A percentile compares a stretch with the other conserved stretches of the same genome.
Evolutionary conservation across 352 stramenopile genomes (phyloP).

Genomic region (Phytopythium sindhum): DNA sequence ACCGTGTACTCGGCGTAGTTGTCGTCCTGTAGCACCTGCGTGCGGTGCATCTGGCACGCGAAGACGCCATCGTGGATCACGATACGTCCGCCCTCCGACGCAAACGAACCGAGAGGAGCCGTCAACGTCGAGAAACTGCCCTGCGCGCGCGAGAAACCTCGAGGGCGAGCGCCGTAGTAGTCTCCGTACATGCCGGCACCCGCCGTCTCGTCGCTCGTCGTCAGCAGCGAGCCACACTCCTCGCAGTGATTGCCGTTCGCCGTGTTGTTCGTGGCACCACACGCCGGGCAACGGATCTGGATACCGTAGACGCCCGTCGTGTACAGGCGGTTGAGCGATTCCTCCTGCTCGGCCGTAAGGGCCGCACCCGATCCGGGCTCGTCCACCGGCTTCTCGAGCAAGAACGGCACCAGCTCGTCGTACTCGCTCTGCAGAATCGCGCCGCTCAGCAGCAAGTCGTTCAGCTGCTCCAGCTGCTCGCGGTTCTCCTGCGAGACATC

Average conservation of each 20-base stretch:
- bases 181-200: constrained; percentile 26
- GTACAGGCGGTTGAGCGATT: constrained; percentile 80
- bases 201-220: constrained; percentile 60
- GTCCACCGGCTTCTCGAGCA: constrained; percentile 67
- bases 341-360: constrained; percentile 75
- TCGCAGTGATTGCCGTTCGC: constrained; percentile 87
- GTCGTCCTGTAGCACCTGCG: constrained; percentile 84
- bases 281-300: constrained; percentile 84
- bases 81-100: constrained; percentile 71
- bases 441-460: constrained; percentile 77
- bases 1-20: constrained; percentile 89
- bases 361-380: constrained; percentile 47
- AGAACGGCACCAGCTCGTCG: constrained; percentile 85
- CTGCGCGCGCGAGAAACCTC: constrained; percentile 58
- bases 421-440: constrained; percentile 84
- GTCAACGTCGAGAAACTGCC: constrained; percentile 59
- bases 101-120: constrained; percentile 71
- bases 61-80: constrained; percentile 87
- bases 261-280: constrained; percentile 85
- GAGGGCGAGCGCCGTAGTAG: constrained; percentile 63
- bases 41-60: constrained; percentile 81
- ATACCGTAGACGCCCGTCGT: constrained; percentile 76
- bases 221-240: constrained; percentile 81
- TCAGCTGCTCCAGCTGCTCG: constrained; percentile 83
- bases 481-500: constrained; percentile 83